Evolutionary conservation across 371 early-diverging fungal genomes (phyloP).

Genomic region (Mortierella sp.): DNA sequence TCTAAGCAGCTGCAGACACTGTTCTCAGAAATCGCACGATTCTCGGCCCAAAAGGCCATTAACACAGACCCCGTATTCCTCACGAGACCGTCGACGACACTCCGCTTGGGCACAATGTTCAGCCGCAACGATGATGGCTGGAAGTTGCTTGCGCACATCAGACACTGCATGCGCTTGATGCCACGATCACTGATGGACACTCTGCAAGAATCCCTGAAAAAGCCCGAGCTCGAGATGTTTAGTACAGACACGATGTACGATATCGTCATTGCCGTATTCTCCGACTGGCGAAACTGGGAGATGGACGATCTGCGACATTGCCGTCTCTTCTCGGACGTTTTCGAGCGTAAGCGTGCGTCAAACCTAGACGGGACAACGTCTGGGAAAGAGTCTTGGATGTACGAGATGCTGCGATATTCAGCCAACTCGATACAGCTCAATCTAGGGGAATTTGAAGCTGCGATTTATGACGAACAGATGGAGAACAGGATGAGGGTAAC

Average conservation of each 20-base stretch:
- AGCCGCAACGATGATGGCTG: slow-evolving; percentile 81
- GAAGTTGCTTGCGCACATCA: slow-evolving; percentile 80
- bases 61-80: slow-evolving; percentile 79
- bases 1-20: slow-evolving; percentile 71
- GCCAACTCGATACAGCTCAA: slow-evolving; percentile 49
- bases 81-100: slow-evolving; percentile 76
- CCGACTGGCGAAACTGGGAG: slow-evolving; percentile 79
- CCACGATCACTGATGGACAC: slow-evolving; percentile 52
- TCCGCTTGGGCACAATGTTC: slow-evolving; percentile 72
- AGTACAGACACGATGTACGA: slow-evolving; percentile 63
- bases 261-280: slow-evolving; percentile 62
- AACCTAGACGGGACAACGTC: background rate
- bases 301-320: slow-evolving; percentile 62
- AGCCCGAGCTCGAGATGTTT: slow-evolving; percentile 51
- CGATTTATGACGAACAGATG: slow-evolving; percentile 48
- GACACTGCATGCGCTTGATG: slow-evolving; percentile 71
- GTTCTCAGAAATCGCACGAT: slow-evolving; percentile 68
- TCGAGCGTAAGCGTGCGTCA: slow-evolving; percentile 43
- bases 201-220: slow-evolving; percentile 62
- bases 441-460: slow-evolving; percentile 43
- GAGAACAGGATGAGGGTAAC: slow-evolving; percentile 40
- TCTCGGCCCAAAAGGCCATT: slow-evolving; percentile 60
- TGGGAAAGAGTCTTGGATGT: slow-evolving; percentile 35
- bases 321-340: slow-evolving; percentile 66
- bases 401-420: slow-evolving; percentile 44